Evolutionary conservation across 2,329 filamentous ascomycete species (phyloP), one percentile per base, ranked within the genome.

Genomic region (Zalaria sp.): DNA sequence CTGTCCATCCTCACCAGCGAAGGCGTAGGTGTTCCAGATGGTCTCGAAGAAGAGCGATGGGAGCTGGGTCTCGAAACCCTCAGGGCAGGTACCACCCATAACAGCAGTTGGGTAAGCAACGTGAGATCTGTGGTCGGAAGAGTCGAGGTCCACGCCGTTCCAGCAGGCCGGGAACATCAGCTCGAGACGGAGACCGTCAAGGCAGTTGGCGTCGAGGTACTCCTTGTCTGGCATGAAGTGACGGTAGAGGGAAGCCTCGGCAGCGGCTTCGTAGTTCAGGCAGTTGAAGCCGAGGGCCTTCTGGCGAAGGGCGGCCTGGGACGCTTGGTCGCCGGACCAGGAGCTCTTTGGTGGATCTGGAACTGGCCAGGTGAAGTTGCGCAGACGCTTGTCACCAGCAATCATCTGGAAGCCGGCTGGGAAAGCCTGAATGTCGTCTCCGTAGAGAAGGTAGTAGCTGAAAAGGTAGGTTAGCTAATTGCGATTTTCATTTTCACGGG

Each of bases 261-360:
- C 67, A 0, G 61, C 53, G 25, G 62, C 67, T 28, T 52, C 54
- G 57, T 95, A 95, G 73, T 96, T 80, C 46, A 98, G 66, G 63
- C 91, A 96, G 70, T 96, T 96, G 74, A 94, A 94, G 3, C 91
- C 89, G 27, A 95, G 53, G 6, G 88, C 85, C 47, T 88, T 86
- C 67, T 93, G 82, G 39, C 65, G 66, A 32, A 95, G 73, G 40
- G 79, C 74, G 10, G 63, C 60, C 65, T 93, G 87, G 7, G 79
- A 81, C 53, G 75, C 72, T 45, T 80, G 74, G 4, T 77, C 65
- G 2, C 58, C 63, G 4, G 62, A 56, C 88, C 88, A 95, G 25
- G 62, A 48, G 8, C 83, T 86, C 63, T 86, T 84, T 25, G 75
- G 72, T 34, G 75, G 67, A 51, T 76, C 75, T 2, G 79, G 79